phyloP scores from a whole-genome alignment of 192 early-diverging fungal genomes.

The Phycomyces blakesleeanus region DNA sequence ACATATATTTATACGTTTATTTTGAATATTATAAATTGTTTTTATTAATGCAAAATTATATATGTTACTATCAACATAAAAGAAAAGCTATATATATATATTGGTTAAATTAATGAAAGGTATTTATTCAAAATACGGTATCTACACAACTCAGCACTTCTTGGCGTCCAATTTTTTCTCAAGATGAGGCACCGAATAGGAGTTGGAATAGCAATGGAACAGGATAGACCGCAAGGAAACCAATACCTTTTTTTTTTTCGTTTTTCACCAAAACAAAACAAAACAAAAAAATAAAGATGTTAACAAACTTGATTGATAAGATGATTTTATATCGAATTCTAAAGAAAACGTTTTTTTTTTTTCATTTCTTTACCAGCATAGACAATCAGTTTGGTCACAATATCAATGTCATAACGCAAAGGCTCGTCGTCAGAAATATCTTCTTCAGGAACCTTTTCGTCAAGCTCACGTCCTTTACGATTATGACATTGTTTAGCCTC shows the following conservation, averaged over 20 bases:
- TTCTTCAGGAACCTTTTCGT: constrained; percentile 5
- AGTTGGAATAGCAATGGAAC: constrained; percentile 48
- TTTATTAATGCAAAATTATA: too few relatives aligned
- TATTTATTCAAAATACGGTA: too few relatives aligned
- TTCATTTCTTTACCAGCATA: constrained; percentile 53
- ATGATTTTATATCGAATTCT: too few relatives aligned
- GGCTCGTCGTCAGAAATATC: constrained; percentile 32
- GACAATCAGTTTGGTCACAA: constrained; percentile 57
- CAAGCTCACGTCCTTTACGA: not conserved
- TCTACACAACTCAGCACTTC: too few relatives aligned
- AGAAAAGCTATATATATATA: too few relatives aligned
- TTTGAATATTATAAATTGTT: too few relatives aligned
- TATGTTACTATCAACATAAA: too few relatives aligned
- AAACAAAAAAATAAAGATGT: too few relatives aligned
- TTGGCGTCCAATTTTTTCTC: not conserved
- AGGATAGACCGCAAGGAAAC: constrained; percentile 43
- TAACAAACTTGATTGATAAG: too few relatives aligned
- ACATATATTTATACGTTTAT: too few relatives aligned
- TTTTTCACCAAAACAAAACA: too few relatives aligned
- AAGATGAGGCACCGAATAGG: not conserved
- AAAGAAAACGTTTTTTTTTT: not conserved
- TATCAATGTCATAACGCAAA: constrained; percentile 53
- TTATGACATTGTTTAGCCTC: not conserved
- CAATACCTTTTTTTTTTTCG: constrained; percentile 52
- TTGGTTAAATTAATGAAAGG: too few relatives aligned